Percentiles rank a stretch among this genome's conserved stretches.
Conservation (phyloP, 2,329 filamentous ascomycete genomes). For the Mycogone perniciosa region DNA sequence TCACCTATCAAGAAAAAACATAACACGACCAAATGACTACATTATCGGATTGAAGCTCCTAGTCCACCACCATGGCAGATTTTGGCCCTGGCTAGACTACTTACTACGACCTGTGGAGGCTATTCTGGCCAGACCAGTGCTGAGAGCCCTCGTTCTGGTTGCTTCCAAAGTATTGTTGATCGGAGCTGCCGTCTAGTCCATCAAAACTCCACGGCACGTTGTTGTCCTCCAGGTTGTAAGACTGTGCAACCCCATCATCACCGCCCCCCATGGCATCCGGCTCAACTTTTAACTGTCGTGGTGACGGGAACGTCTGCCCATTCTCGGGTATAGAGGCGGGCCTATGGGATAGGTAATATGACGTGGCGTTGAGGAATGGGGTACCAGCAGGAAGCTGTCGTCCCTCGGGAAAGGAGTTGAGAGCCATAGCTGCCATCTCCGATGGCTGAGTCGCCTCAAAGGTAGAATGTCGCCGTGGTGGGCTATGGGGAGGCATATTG, state of each 20-base stretch:
- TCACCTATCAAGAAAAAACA: not conserved
- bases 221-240: not conserved
- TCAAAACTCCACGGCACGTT: not conserved
- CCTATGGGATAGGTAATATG: slow-evolving; percentile 17
- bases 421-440: slow-evolving; percentile 13
- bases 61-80: not conserved
- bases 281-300: slow-evolving; percentile 16
- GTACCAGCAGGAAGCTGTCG: slow-evolving; percentile 4
- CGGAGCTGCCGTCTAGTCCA: slow-evolving; percentile 13
- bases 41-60: too few species aligned
- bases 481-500: slow-evolving; percentile 19
- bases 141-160: not conserved
- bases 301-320: slow-evolving; percentile 16
- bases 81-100: not conserved
- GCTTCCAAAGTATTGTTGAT: slow-evolving; percentile 3
- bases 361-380: slow-evolving; percentile 12
- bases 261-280: slow-evolving; percentile 9
- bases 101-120: not conserved
- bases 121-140: not conserved
- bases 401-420: slow-evolving; percentile 12
- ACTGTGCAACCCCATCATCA: slow-evolving; percentile 15
- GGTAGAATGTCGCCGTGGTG: slow-evolving; percentile 16
- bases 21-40: not conserved
- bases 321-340: slow-evolving; percentile 11
- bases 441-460: slow-evolving; percentile 16